Evolutionary conservation across 2,329 filamentous ascomycete species (phyloP).

Genomic region (Fusarium secorum): DNA sequence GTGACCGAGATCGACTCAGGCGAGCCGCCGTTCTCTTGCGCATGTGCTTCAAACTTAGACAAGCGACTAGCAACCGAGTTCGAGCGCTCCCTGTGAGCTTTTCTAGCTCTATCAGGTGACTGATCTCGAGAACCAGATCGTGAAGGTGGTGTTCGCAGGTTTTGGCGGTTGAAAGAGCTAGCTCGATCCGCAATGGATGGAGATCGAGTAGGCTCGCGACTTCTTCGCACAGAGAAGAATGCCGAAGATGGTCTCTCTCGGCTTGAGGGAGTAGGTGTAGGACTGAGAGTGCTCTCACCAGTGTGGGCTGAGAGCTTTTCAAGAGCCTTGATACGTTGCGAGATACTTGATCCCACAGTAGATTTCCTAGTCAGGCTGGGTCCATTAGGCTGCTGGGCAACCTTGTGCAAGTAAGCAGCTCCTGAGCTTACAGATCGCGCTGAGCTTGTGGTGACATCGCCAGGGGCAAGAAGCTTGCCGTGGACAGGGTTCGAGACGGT

Average conservation of each 20-base stretch:
- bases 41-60: slow-evolving; percentile 60
- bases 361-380: slow-evolving; percentile 68
- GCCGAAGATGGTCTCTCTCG: slow-evolving; percentile 59
- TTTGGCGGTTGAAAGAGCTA: slow-evolving; percentile 48
- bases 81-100: slow-evolving; percentile 55
- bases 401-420: slow-evolving; percentile 62
- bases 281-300: slow-evolving; percentile 33
- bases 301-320: slow-evolving; percentile 72
- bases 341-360: slow-evolving; percentile 89
- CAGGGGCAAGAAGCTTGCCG: slow-evolving; percentile 54
- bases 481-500: slow-evolving; percentile 59
- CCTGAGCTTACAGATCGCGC: slow-evolving; percentile 65
- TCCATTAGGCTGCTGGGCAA: slow-evolving; percentile 59
- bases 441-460: slow-evolving; percentile 56
- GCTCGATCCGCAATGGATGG: slow-evolving; percentile 57
- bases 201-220: slow-evolving; percentile 54
- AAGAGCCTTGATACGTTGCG: slow-evolving; percentile 91
- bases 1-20: slow-evolving; percentile 83
- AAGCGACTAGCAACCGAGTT: slow-evolving; percentile 64
- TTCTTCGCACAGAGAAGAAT: slow-evolving; percentile 67
- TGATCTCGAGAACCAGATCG: slow-evolving; percentile 53
- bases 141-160: slow-evolving; percentile 45
- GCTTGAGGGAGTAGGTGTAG: slow-evolving; percentile 22
- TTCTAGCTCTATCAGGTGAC: slow-evolving; percentile 54
- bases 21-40: slow-evolving; percentile 31